Conservation (phyloP, 2,329 filamentous ascomycete genomes). For the Iodosphaeria phyllophila region DNA sequence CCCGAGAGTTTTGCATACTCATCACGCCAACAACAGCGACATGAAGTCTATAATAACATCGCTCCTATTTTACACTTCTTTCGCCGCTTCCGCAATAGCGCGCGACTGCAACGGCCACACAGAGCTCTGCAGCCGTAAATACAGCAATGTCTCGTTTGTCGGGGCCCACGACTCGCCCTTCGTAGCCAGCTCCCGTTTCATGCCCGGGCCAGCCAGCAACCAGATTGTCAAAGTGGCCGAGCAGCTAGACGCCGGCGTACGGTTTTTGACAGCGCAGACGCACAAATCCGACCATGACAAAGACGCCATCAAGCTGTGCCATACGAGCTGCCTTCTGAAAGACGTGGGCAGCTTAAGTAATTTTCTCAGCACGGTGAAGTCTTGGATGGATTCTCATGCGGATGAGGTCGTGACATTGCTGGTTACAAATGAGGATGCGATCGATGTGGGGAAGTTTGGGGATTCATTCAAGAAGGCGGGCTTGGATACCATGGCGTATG, state of each 20-base stretch:
- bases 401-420: conserved; percentile 45
- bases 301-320: conserved; percentile 37
- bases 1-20: too few species aligned
- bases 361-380: conserved; percentile 37
- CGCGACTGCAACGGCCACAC: conserved; percentile 36
- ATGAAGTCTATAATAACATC: too few species aligned
- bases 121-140: conserved; percentile 33
- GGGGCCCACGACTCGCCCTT: conserved; percentile 51
- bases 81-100: too few species aligned
- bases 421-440: conserved; percentile 40
- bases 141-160: conserved; percentile 40
- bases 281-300: too few species aligned
- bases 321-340: conserved; percentile 40
- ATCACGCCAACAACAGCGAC: too few species aligned
- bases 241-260: conserved; percentile 42
- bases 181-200: conserved; percentile 31
- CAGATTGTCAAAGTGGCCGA: conserved; percentile 38
- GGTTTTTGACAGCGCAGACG: conserved; percentile 46
- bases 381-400: conserved; percentile 38
- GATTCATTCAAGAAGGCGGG: conserved; percentile 33
- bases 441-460: conserved; percentile 35
- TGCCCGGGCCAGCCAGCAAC: conserved; percentile 36
- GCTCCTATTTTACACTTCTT: too few species aligned
- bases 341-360: conserved; percentile 35
- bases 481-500: conserved; percentile 37